Evolutionary conservation across 306 rosid genomes (phyloP).

Genomic region (Lablab purpureus): DNA sequence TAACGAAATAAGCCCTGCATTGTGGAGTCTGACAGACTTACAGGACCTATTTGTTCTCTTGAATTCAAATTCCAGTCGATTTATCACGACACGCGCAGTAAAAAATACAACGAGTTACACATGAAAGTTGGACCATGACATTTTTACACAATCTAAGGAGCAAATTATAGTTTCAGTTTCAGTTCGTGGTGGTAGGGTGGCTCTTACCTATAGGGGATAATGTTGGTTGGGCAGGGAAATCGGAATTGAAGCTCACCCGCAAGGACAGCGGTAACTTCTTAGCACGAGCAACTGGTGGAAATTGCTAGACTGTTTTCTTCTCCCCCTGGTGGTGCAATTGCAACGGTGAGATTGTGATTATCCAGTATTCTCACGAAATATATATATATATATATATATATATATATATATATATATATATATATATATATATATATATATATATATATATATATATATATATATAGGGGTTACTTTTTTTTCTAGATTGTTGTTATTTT

Average conservation of each 20-base stretch:
- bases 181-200: background rate
- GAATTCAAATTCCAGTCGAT: background rate
- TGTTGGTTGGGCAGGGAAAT: background rate
- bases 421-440: no score
- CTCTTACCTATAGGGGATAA: background rate
- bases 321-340: background rate
- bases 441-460: no score
- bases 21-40: background rate
- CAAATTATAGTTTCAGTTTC: background rate
- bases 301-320: background rate
- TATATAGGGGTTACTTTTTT: background rate
- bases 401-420: no score
- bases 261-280: background rate
- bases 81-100: background rate
- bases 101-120: background rate
- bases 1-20: background rate
- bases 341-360: background rate
- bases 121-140: background rate
- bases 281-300: background rate
- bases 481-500: slow-evolving; percentile 19
- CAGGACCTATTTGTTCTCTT: background rate
- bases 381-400: no score
- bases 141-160: background rate
- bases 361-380: background rate
- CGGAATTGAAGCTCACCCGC: background rate